These are phyloP conservation scores for Lumnitzera littorea DNA, from an alignment of 345 rosid genomes.

Conservation along the genomic window DNA sequence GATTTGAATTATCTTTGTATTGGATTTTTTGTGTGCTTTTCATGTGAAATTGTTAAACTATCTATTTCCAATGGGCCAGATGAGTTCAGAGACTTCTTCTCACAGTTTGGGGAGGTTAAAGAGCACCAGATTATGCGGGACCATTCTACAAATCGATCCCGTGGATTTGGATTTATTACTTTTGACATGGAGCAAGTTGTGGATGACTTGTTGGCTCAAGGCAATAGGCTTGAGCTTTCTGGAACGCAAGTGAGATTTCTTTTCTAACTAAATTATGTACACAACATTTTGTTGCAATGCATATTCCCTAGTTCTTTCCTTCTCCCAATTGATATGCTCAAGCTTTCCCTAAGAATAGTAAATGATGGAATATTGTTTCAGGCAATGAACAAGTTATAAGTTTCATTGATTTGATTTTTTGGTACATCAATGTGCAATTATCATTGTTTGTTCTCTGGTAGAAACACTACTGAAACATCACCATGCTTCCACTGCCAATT, in stretches of 20 bases:
- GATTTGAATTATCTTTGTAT: not conserved
- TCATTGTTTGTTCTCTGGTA: too few relatives aligned
- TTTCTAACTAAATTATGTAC: slow-evolving; percentile 1
- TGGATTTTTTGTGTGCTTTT: not conserved
- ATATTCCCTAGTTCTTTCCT: not conserved
- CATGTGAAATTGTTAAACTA: slow-evolving; percentile 9
- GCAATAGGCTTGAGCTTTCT: slow-evolving; percentile 58
- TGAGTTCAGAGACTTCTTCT: slow-evolving; percentile 69
- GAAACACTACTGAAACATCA: too few relatives aligned
- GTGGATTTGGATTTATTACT: slow-evolving; percentile 75
- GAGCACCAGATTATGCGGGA: slow-evolving; percentile 73
- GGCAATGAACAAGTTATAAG: too few relatives aligned
- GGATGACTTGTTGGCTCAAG: slow-evolving; percentile 58
- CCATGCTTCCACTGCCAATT: too few relatives aligned
- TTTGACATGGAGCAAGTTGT: slow-evolving; percentile 63
- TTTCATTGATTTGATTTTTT: too few relatives aligned
- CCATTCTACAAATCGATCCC: slow-evolving; percentile 68
- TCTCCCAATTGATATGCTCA: too few relatives aligned
- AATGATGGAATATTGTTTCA: too few relatives aligned
- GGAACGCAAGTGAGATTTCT: slow-evolving; percentile 46
- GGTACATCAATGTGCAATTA: too few relatives aligned
- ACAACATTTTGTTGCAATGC: not conserved
- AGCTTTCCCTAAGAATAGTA: too few relatives aligned
- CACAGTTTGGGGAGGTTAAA: slow-evolving; percentile 61
- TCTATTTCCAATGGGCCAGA: slow-evolving; percentile 25